These are phyloP conservation scores for Penicillium sp. DNA, from an alignment of 2,329 filamentous ascomycete species.

Conservation along the genomic window DNA sequence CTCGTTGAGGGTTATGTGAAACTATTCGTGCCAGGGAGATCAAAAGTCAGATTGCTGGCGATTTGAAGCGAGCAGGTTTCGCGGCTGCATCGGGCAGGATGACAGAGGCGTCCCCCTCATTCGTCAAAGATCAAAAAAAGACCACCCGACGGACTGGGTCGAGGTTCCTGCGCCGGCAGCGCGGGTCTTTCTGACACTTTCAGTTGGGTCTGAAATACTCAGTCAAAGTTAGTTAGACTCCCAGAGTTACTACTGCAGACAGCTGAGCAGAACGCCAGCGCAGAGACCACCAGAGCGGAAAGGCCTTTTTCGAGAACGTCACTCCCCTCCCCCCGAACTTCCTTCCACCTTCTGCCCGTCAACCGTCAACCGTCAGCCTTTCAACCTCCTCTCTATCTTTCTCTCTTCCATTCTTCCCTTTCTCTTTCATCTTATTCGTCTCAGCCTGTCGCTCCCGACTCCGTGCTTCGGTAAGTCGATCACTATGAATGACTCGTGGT, in stretches of 20 bases:
- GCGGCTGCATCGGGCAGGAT: not conserved
- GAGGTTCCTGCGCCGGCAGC: constrained; percentile 31
- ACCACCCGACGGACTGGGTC: constrained; percentile 31
- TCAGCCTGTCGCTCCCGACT: not conserved
- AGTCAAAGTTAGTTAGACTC: not conserved
- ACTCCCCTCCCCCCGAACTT: constrained; percentile 16
- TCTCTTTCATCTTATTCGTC: not conserved
- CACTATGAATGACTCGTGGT: not conserved
- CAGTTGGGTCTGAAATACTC: constrained; percentile 4
- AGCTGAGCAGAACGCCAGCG: too few species aligned
- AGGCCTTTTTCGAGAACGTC: constrained; percentile 16
- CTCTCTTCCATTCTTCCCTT: not conserved
- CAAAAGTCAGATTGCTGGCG: not conserved
- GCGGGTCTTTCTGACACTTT: constrained; percentile 20
- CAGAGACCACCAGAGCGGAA: too few species aligned
- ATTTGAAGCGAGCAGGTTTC: not conserved
- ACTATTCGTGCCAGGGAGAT: too few species aligned
- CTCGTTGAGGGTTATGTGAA: too few species aligned
- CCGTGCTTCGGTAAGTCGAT: not conserved
- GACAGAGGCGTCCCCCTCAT: not conserved
- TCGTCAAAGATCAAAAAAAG: not conserved
- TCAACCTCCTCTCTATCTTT: not conserved
- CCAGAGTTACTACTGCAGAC: too few species aligned
- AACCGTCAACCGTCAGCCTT: not conserved
- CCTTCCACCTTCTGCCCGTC: constrained; percentile 4